Evolutionary conservation across 2,329 filamentous ascomycete genomes (phyloP), one percentile per base, ranked within the genome.

Genomic region (Neocatenulostroma microsporum): DNA sequence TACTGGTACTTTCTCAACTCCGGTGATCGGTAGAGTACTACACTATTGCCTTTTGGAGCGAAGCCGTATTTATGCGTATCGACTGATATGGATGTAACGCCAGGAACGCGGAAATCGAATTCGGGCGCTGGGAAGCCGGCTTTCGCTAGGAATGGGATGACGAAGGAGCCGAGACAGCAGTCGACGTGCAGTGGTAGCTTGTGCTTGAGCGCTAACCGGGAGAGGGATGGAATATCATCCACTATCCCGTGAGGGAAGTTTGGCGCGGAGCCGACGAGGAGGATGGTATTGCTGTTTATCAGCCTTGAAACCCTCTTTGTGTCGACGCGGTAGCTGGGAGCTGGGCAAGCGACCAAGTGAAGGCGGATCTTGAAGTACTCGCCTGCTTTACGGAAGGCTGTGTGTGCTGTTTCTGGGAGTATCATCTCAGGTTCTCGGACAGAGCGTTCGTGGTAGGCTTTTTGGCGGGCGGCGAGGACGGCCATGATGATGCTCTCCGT

Each of bases 41-140:
- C 91, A 35, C 83, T 91, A 72, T 94, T 98, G 49, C 91, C 91
- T 68, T 98, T 98, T 36, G 91, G 91, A 1, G 91, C 91, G 58
- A 98, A 98, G 24, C 91, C 91, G 60, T 98, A 98, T 63, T 98
- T 98, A 74, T 98, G 91, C 3, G 91, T 98, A 61, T 98, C 91
- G 61, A 88, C 93, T 49, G 80, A 87, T 62, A 98, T 96, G 61
- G 82, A 89, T 3, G 89, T 95, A 24, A 98, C 91, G 51, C 91
- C 91, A 49, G 84, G 86, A 41, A 93, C 78, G 38, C 84, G 79
- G 75, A 98, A 98, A 62, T 98, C 91, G 57, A 96, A 96, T 4
- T 78, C 79, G 50, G 82, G 78, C 15, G 83, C 75, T 45, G 93
- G 85, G 62, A 94, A 96, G 29, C 91, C 91, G n/a, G 91, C 87